phyloP scores from a whole-genome alignment of 192 early-diverging fungal species.

The Oehlia diaphana region DNA sequence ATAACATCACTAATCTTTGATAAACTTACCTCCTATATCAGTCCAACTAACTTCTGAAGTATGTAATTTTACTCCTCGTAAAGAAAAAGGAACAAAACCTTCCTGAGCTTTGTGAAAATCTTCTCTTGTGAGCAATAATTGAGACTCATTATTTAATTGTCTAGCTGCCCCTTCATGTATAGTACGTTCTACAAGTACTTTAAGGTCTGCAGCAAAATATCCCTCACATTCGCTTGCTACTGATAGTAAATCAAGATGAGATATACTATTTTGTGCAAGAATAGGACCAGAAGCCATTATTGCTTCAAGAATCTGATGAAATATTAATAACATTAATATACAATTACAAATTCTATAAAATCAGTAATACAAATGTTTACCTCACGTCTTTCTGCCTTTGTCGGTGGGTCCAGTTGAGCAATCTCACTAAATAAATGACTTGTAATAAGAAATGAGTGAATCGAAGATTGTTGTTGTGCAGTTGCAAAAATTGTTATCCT shows the following conservation, averaged over 20 bases:
- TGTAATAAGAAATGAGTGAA: conserved; percentile 59
- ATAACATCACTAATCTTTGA: background rate
- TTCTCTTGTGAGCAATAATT: conserved; percentile 50
- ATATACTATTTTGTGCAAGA: conserved; percentile 46
- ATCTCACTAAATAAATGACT: conserved; percentile 67
- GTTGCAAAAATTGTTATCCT: conserved; percentile 63
- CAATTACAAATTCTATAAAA: conserved; percentile 33
- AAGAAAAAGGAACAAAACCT: conserved; percentile 76
- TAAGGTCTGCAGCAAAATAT: conserved; percentile 79
- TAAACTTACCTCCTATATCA: conserved; percentile 76
- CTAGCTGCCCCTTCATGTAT: conserved; percentile 80
- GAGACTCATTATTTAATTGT: conserved; percentile 40
- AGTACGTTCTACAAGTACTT: conserved; percentile 74
- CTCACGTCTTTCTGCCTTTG: conserved; percentile 61
- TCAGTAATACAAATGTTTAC: conserved; percentile 43
- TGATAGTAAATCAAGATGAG: conserved; percentile 66
- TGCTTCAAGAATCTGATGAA: conserved; percentile 66
- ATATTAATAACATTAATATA: background rate
- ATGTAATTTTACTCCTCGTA: conserved; percentile 79
- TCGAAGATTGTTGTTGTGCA: conserved; percentile 60
- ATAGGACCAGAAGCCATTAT: conserved; percentile 59
- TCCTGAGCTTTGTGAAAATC: conserved; percentile 77
- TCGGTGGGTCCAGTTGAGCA: conserved; percentile 61
- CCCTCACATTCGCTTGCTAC: conserved; percentile 85
- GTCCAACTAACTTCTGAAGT: conserved; percentile 76